Base-by-base conservation (phyloP, 75 land plant species). In the Pseudotsuga menziesii region DNA sequence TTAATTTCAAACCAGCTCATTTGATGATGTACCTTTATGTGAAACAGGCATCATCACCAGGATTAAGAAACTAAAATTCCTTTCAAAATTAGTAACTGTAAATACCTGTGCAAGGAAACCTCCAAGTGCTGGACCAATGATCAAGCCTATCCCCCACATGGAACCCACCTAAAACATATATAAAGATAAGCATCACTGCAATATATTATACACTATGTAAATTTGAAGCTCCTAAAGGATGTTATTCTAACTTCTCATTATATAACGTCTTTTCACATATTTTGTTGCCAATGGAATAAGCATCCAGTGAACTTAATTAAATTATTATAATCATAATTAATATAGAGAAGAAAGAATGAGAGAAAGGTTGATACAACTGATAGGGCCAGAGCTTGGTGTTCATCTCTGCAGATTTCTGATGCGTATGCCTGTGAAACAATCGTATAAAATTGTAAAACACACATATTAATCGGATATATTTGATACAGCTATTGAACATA, bases 381-480 rank as follows among this genome's bases (percentile, higher is more conserved):
- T 57, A 89, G 19, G 62, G 78, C 87, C 22, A 87, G 23, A 74
- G 89, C 79, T 72, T 87, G 89, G 63, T 89, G 58, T 55, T 89
- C 87, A 17, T 79, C 77, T 7, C 81, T 56, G 69, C 80, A 84
- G 7, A 85, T 61, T 82, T 89, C 91, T 48, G 81, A 61, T 64
- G 91, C 87, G 85, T 89, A 89, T 41, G 91, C 91, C 91, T 89
- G 78, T 8, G 44, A 59, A 72, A 17, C 56, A 73, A 25, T 2
- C 54, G 9, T 2, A 9, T 48, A 48, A 48, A 48, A 48, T 48
- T 48, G 12, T 48, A 20, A 60, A 60, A 60, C n/a, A 2, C 20
- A 20, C 5, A 60, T 1, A 60, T 20, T 7, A 60, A 60, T 60
- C 8, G 23, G 20, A 20, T 60, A 60, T 5, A 7, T 60, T 20